Evolutionary conservation across 345 rosid genomes (phyloP).

Genomic region (Rhodamnia argentea): DNA sequence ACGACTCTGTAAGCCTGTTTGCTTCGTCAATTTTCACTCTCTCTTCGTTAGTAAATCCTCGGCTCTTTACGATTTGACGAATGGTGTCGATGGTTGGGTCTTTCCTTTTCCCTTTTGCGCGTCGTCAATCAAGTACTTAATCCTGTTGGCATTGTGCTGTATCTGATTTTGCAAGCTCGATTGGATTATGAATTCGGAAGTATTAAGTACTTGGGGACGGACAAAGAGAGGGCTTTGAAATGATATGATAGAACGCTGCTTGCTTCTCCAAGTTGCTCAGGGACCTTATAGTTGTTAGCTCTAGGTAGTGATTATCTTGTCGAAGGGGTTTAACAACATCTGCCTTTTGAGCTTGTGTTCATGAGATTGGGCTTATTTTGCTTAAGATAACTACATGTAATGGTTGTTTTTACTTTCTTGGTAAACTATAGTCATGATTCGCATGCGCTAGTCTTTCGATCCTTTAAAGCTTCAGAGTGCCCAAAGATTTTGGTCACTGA

Average conservation of each 20-base stretch:
- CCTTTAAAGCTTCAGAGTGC: not conserved
- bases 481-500: not conserved
- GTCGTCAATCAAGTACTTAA: not conserved
- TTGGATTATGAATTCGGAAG: not conserved
- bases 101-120: not conserved
- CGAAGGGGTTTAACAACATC: not conserved
- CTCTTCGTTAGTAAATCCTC: not conserved
- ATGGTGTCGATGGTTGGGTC: not conserved
- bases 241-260: not conserved
- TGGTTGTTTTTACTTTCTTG: not conserved
- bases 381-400: not conserved
- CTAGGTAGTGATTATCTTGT: not conserved
- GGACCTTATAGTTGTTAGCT: not conserved
- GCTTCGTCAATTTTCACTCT: not conserved
- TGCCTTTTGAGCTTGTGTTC: not conserved
- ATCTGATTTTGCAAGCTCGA: not conserved
- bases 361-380: not conserved
- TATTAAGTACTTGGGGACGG: not conserved
- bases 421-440: not conserved
- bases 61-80: not conserved
- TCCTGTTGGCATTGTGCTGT: not conserved
- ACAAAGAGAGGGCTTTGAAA: not conserved
- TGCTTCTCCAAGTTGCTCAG: not conserved
- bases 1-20: slow-evolving; percentile 70
- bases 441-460: not conserved